Conservation (phyloP, 768 basidiomycete species). For the Pleurotus cornucopiae region DNA sequence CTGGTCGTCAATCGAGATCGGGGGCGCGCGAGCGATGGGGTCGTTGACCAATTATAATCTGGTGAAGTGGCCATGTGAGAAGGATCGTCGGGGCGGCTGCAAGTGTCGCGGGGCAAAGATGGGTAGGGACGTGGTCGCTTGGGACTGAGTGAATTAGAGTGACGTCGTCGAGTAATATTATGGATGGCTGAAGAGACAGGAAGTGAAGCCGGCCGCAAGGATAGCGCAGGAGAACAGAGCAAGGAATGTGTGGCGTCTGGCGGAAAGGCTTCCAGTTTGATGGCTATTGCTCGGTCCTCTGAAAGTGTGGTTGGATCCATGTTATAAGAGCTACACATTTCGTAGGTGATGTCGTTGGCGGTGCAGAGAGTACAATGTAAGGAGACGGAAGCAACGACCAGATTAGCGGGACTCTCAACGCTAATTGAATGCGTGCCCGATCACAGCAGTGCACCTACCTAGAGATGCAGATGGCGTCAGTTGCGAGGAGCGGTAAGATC, state of each 20-base stretch:
- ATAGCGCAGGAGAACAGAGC: slow-evolving; percentile 27
- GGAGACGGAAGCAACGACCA: slow-evolving; percentile 17
- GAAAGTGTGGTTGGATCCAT: slow-evolving; percentile 15
- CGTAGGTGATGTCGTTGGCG: slow-evolving; percentile 24
- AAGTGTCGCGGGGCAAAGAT: slow-evolving; percentile 23
- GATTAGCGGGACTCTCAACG: slow-evolving; percentile 9
- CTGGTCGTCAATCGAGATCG: slow-evolving; percentile 33
- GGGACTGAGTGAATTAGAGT: slow-evolving; percentile 15
- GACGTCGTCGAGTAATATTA: slow-evolving; percentile 3
- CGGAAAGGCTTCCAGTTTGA: slow-evolving; percentile 42
- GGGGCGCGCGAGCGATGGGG: slow-evolving; percentile 26
- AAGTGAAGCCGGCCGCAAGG: slow-evolving; percentile 3
- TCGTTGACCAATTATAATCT: slow-evolving; percentile 26
- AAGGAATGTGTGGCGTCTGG: slow-evolving; percentile 28
- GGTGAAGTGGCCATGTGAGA: slow-evolving; percentile 31
- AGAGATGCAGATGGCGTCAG: slow-evolving; percentile 15
- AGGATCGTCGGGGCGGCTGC: slow-evolving; percentile 25
- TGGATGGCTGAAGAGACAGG: slow-evolving; percentile 5
- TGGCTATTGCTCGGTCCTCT: slow-evolving; percentile 29
- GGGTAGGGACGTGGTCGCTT: slow-evolving; percentile 36
- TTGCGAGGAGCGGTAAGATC: slow-evolving; percentile 8
- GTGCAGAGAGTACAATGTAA: slow-evolving; percentile 29
- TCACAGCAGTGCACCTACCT: slow-evolving; percentile 15
- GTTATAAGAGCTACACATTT: slow-evolving; percentile 6
- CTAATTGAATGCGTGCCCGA: not conserved